These are phyloP conservation scores for Talaromyces wortmannii DNA, from an alignment of 495 filamentous ascomycete species.

Conservation along the genomic window DNA sequence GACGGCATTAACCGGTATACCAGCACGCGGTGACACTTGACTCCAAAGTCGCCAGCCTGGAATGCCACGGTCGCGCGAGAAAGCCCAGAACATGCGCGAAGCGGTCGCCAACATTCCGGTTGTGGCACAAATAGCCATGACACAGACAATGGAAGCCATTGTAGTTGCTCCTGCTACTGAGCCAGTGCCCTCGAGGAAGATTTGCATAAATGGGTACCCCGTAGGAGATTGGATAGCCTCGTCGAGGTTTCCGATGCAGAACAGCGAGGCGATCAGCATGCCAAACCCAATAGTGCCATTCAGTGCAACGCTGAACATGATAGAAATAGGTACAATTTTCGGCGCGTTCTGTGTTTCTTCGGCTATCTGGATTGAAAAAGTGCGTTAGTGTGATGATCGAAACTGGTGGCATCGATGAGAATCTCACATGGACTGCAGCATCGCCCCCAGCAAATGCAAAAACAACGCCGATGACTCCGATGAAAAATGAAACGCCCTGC, in stretches of 20 bases:
- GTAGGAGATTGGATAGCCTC: constrained; percentile 27
- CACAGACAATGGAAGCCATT: constrained; percentile 43
- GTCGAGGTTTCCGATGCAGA: constrained; percentile 45
- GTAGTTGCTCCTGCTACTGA: constrained; percentile 36
- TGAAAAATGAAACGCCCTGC: constrained; percentile 43
- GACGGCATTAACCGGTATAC: constrained; percentile 11
- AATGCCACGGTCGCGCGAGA: constrained; percentile 48
- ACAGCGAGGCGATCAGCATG: constrained; percentile 42
- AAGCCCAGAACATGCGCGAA: constrained; percentile 52
- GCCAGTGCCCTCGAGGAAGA: constrained; percentile 43
- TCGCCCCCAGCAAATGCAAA: constrained; percentile 4
- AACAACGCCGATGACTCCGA: constrained; percentile 45
- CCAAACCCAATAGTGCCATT: constrained; percentile 44
- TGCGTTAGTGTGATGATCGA: constrained; percentile 1
- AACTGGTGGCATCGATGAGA: background rate
- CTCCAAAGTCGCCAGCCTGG: constrained; percentile 24
- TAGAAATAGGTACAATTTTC: constrained; percentile 34
- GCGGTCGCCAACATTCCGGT: constrained; percentile 49
- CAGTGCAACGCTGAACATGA: constrained; percentile 37
- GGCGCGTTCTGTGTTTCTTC: constrained; percentile 46
- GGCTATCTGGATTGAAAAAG: constrained; percentile 22
- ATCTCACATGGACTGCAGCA: constrained; percentile 4
- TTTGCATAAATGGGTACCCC: constrained; percentile 46
- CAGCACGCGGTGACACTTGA: constrained; percentile 8
- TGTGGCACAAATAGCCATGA: constrained; percentile 42